These are phyloP conservation scores for Moricandia arvensis DNA, from an alignment of 345 rosid species.

Conservation along the genomic window DNA sequence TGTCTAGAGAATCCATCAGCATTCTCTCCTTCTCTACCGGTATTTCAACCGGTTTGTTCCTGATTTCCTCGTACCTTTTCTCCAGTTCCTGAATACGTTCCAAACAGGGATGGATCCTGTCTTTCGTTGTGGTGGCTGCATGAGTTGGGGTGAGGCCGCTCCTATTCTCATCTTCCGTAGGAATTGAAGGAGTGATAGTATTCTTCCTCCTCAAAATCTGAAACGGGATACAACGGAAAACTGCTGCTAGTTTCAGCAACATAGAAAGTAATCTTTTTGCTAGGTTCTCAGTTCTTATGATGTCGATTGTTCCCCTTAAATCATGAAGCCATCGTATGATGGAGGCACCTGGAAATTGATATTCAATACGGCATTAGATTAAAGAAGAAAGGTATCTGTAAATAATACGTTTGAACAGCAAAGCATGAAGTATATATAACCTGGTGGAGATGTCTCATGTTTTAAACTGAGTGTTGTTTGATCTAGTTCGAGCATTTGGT, in stretches of 20 bases:
- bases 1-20: slow-evolving; percentile 72
- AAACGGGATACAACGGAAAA: slow-evolving; percentile 40
- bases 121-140: slow-evolving; percentile 34
- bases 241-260: slow-evolving; percentile 49
- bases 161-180: slow-evolving; percentile 22
- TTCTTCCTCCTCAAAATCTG: slow-evolving; percentile 59
- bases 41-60: slow-evolving; percentile 62
- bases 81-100: slow-evolving; percentile 79
- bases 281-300: slow-evolving; percentile 36
- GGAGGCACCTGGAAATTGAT: slow-evolving; percentile 43
- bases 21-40: slow-evolving; percentile 83
- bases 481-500: slow-evolving; percentile 32
- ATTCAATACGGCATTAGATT: not conserved
- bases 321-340: slow-evolving; percentile 44
- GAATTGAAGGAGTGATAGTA: slow-evolving; percentile 46
- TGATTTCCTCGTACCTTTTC: slow-evolving; percentile 56
- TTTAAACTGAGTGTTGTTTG: slow-evolving; percentile 6
- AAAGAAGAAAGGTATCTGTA: not conserved
- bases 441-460: slow-evolving; percentile 31
- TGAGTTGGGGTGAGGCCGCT: not conserved
- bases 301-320: slow-evolving; percentile 47
- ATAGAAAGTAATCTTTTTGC: slow-evolving; percentile 45
- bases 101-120: slow-evolving; percentile 56
- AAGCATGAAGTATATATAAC: slow-evolving; percentile 8
- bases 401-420: not conserved